These are phyloP conservation scores for Epichloe scottii DNA, from an alignment of 2,329 filamentous ascomycete genomes.

Conservation along the genomic window DNA sequence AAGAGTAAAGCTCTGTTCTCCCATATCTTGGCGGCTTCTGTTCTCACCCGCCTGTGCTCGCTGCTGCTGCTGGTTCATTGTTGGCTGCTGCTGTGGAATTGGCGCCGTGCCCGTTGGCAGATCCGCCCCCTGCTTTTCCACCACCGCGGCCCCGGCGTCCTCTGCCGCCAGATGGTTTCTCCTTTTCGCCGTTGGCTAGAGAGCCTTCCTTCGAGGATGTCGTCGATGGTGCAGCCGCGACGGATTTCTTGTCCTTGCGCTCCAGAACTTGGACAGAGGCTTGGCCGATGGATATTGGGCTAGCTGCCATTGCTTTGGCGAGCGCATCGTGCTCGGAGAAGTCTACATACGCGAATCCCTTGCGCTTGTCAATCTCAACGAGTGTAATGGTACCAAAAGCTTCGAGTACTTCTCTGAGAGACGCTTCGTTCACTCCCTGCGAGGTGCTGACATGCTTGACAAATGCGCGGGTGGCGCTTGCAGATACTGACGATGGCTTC, in stretches of 20 bases:
- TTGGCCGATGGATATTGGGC: conserved; percentile 70
- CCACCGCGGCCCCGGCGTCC: conserved; percentile 21
- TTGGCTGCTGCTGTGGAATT: background rate
- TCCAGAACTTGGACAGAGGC: conserved; percentile 81
- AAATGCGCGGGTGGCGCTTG: conserved; percentile 54
- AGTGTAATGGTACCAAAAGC: conserved; percentile 61
- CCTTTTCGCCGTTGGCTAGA: conserved; percentile 3
- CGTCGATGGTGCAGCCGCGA: conserved; percentile 10
- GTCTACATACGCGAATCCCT: conserved; percentile 87
- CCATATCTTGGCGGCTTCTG: background rate
- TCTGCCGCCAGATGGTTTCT: conserved; percentile 18
- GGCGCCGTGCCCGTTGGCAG: too few species aligned
- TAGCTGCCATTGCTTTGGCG: conserved; percentile 67
- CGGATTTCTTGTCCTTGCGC: conserved; percentile 49
- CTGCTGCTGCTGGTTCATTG: background rate
- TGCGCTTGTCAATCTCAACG: conserved; percentile 88
- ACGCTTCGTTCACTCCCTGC: conserved; percentile 76
- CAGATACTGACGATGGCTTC: conserved; percentile 17
- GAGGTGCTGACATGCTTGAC: conserved; percentile 77
- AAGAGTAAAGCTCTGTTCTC: background rate
- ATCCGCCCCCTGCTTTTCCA: conserved; percentile 12
- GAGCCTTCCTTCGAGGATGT: conserved; percentile 4
- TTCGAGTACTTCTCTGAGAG: conserved; percentile 63
- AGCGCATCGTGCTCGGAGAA: conserved; percentile 64
- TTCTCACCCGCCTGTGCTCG: conserved; percentile 8